Percentiles rank a stretch among this genome's conserved stretches.
Evolutionary conservation across 169 alveolate genomes (phyloP).

Genomic region (Nephromyces sp.): DNA sequence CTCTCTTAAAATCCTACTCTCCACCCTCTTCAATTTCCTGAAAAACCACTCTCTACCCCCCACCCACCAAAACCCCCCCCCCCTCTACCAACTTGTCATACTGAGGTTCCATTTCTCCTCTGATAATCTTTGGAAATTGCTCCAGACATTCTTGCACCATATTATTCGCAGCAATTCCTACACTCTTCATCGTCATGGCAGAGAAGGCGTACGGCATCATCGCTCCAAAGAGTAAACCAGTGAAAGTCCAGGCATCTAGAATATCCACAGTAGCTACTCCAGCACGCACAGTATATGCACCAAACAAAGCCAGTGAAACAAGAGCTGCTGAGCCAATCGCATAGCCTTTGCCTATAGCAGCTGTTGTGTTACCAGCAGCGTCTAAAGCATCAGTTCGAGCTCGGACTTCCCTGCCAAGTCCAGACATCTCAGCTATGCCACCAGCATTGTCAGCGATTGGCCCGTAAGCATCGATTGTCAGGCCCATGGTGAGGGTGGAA

Average conservation of each 20-base stretch:
- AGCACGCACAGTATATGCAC: slow-evolving; percentile 76
- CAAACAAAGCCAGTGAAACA: slow-evolving; percentile 76
- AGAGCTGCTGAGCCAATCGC: slow-evolving; percentile 84
- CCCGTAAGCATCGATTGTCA: slow-evolving; percentile 80
- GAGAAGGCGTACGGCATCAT: slow-evolving; percentile 79
- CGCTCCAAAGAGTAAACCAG: slow-evolving; percentile 73
- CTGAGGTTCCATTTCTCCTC: slow-evolving; percentile 62
- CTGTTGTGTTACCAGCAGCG: slow-evolving; percentile 85
- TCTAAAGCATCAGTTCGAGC: slow-evolving; percentile 75
- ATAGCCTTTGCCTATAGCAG: slow-evolving; percentile 80
- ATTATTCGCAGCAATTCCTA: slow-evolving; percentile 75
- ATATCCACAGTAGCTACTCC: slow-evolving; percentile 45
- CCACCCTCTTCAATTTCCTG: too few species aligned
- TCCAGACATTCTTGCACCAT: slow-evolving; percentile 71
- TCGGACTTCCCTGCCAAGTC: slow-evolving; percentile 68
- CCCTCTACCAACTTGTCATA: slow-evolving; percentile 45
- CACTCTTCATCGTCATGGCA: slow-evolving; percentile 79
- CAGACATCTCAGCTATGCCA: slow-evolving; percentile 85
- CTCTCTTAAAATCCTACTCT: too few species aligned
- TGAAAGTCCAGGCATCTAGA: slow-evolving; percentile 64
- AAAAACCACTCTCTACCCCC: too few species aligned
- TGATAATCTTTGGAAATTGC: slow-evolving; percentile 62
- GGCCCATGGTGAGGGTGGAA: slow-evolving; percentile 67
- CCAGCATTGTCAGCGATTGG: slow-evolving; percentile 87
- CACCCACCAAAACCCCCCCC: too few species aligned